Conservation (phyloP, 257 asterid species). For the Plantago elongata region DNA sequence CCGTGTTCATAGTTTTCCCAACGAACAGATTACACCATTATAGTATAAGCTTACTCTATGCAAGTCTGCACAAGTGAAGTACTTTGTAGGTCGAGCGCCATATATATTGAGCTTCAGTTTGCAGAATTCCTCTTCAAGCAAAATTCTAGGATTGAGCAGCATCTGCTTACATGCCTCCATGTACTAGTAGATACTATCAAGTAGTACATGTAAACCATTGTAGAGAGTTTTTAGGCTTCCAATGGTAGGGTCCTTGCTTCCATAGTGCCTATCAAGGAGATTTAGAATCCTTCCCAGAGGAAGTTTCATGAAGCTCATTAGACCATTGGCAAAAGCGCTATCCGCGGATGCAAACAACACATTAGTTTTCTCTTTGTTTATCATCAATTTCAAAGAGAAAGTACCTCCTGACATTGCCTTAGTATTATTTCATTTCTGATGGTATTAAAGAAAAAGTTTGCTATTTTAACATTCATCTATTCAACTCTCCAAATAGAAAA, state of each 20-base stretch:
- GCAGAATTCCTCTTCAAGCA: background rate
- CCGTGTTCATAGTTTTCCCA: too few species aligned
- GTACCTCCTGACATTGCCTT: too few species aligned
- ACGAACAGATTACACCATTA: too few species aligned
- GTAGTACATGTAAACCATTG: background rate
- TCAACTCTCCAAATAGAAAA: too few species aligned
- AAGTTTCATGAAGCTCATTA: background rate
- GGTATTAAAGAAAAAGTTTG: too few species aligned
- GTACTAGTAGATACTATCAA: background rate
- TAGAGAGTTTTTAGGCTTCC: conserved; percentile 6
- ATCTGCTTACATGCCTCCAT: conserved; percentile 2
- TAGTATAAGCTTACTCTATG: too few species aligned
- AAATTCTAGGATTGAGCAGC: conserved; percentile 20
- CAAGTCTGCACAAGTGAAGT: background rate
- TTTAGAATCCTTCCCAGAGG: conserved; percentile 10
- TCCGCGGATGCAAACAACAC: background rate
- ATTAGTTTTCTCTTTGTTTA: background rate
- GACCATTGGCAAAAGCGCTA: background rate
- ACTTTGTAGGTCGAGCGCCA: background rate
- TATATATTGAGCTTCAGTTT: conserved; percentile 5
- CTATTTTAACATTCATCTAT: too few species aligned
- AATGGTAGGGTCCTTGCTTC: background rate
- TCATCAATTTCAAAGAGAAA: background rate
- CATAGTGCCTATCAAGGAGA: conserved; percentile 6
- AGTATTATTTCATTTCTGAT: too few species aligned